Percentiles rank a stretch among this genome's conserved stretches.
Conservation (phyloP, 1,139 yeast species). For the Suhomyces atakaporum region DNA sequence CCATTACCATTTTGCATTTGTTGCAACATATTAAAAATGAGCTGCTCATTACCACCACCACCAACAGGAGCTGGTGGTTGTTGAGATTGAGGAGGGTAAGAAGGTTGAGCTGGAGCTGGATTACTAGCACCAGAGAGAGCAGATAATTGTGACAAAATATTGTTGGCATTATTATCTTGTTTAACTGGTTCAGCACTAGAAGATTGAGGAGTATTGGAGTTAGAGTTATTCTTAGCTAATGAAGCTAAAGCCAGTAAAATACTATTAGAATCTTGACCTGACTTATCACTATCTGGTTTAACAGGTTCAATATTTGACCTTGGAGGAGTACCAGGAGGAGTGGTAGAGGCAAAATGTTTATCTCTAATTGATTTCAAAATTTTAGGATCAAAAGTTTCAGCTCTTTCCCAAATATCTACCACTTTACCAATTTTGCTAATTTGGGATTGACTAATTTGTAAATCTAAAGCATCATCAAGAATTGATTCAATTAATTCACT, state of each 20-base stretch:
- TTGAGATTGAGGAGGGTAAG: slow-evolving; percentile 14
- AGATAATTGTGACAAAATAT: slow-evolving; percentile 47
- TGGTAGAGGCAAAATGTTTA: slow-evolving; percentile 58
- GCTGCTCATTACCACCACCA: slow-evolving; percentile 26
- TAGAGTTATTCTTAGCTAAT: slow-evolving; percentile 40
- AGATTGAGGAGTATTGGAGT: slow-evolving; percentile 30
- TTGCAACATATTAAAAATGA: slow-evolving; percentile 46
- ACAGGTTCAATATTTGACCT: slow-evolving; percentile 30
- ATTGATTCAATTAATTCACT: slow-evolving; percentile 60
- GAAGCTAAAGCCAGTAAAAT: slow-evolving; percentile 68
- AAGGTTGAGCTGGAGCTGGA: slow-evolving; percentile 20
- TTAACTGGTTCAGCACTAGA: slow-evolving; percentile 21
- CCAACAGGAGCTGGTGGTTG: slow-evolving; percentile 19
- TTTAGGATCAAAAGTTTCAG: slow-evolving; percentile 69
- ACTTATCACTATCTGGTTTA: slow-evolving; percentile 19
- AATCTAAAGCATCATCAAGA: slow-evolving; percentile 60
- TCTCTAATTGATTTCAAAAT: slow-evolving; percentile 56
- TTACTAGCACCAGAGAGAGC: slow-evolving; percentile 38
- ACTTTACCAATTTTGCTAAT: slow-evolving; percentile 77
- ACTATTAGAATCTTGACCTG: slow-evolving; percentile 52
- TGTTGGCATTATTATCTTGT: slow-evolving; percentile 32
- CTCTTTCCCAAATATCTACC: slow-evolving; percentile 90
- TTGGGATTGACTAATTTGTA: slow-evolving; percentile 52
- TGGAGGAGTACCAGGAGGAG: slow-evolving; percentile 63
- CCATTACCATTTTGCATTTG: slow-evolving; percentile 37